These are phyloP conservation scores for Sporothrix protearum DNA, from an alignment of 2,329 filamentous ascomycete species.

Conservation along the genomic window DNA sequence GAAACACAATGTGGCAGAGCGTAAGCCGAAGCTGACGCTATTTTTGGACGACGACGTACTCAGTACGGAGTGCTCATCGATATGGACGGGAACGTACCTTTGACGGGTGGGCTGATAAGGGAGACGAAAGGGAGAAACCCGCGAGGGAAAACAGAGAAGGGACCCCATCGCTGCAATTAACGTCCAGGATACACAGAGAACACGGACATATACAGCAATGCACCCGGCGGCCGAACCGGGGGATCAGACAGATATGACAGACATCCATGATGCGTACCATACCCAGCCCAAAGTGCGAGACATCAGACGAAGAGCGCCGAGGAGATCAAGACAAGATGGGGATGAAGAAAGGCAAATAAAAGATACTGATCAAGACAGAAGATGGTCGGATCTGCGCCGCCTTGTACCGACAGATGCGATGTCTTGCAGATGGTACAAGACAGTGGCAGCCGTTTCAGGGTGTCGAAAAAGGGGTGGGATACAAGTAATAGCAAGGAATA, in stretches of 20 bases:
- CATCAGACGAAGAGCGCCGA: neutral
- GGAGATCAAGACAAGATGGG: neutral
- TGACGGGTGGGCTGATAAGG: conserved; percentile 12
- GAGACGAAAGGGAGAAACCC: neutral
- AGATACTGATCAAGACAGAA: neutral
- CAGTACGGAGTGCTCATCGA: too few relatives aligned
- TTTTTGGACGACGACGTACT: too few relatives aligned
- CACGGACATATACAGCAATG: neutral
- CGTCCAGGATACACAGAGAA: neutral
- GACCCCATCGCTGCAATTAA: neutral
- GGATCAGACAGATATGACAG: neutral
- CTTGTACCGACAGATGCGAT: conserved; percentile 10
- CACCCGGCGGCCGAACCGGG: conserved; percentile 1
- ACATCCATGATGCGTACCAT: neutral
- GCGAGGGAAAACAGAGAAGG: neutral
- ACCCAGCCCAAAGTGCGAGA: neutral
- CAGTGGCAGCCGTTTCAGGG: conserved; percentile 8
- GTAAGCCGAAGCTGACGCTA: too few relatives aligned
- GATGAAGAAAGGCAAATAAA: neutral
- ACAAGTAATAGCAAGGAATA: neutral
- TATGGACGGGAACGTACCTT: neutral
- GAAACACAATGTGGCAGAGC: conserved; percentile 1
- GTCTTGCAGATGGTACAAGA: conserved; percentile 4
- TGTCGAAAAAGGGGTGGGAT: neutral
- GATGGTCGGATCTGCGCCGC: conserved; percentile 5